Percentiles rank a stretch among this genome's conserved stretches.
Conservation (phyloP, 2,329 filamentous ascomycete species). For the Epichloe sp. region DNA sequence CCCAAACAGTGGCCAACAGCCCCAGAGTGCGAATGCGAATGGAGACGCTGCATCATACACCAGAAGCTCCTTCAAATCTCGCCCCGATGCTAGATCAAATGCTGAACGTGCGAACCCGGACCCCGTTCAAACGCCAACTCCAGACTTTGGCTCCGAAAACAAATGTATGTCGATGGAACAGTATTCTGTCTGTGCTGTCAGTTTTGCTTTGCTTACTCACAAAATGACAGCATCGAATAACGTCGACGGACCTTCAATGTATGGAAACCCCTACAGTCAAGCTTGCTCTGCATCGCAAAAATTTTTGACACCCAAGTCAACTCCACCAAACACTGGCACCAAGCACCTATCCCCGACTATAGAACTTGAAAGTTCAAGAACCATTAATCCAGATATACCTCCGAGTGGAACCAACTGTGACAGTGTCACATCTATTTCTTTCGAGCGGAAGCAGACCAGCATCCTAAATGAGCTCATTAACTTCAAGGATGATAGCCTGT, state of each 20-base stretch:
- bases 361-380: slow-evolving; percentile 7
- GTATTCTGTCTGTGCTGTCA: neutral
- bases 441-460: slow-evolving; percentile 27
- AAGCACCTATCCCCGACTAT: neutral
- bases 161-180: neutral
- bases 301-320: slow-evolving; percentile 8
- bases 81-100: slow-evolving; percentile 2
- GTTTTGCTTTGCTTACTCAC: neutral
- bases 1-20: neutral
- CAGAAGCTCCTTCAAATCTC: slow-evolving; percentile 2
- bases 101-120: neutral
- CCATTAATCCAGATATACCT: slow-evolving; percentile 6
- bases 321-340: slow-evolving; percentile 4
- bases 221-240: slow-evolving; percentile 3
- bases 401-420: slow-evolving; percentile 20
- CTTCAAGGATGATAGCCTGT: slow-evolving; percentile 12
- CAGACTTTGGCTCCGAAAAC: neutral
- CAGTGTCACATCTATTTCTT: slow-evolving; percentile 17
- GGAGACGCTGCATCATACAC: neutral
- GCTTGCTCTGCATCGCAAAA: neutral
- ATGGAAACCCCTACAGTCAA: slow-evolving; percentile 18
- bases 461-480: slow-evolving; percentile 25
- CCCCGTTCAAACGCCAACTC: neutral
- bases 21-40: neutral
- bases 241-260: slow-evolving; percentile 31